Base-by-base conservation (phyloP, 257 asterid species). In the Solanum rostratum region DNA sequence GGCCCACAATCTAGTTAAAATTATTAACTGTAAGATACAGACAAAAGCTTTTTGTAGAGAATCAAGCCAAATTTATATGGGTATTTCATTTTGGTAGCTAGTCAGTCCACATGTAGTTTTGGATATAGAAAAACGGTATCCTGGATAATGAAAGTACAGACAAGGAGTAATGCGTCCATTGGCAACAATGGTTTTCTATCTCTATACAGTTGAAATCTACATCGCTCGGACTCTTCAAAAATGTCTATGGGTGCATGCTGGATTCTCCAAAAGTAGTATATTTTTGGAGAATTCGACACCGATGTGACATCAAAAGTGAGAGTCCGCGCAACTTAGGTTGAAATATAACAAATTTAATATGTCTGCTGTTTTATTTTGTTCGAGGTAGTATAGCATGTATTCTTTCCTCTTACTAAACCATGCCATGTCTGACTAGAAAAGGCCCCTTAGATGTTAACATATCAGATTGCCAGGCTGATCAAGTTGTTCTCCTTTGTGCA, bases 401-500 rank as follows among this genome's bases (percentile, higher is more conserved):
- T 46, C 60, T 46, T 15, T 74, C 81, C 43, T 74, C 24, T 46
- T 46, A 22, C 15, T 15, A 74, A 74, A 46, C 43, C 43, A 74
- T 0, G 43, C 22, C 41, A 82, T 46, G 13, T 33, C 60, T 83
- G 16, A 43, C 41, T 85, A 49, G 52, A 37, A 43, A 46, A 39
- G 71, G 15, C 70, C 46, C 68, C 16, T 69, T 6, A 76, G 79
- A 57, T 10, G 2, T 49, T 66, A 16, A 39, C 10, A 13, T 43
- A 83, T 83, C 24, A 55, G 74, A 37, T 57, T 1, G 13, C 85
- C 39, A 29, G 65, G 66, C 69, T 81, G 18, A 79, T 57, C 84
- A 14, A 81, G 71, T 52, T 49, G 46, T 53, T 68, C 66, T 16
- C 19, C 57, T 54, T 89, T 85, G 68, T 89, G 90, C 92, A 91